Conservation (phyloP, 192 early-diverging fungal species). For the Chytriomyces confervae region DNA sequence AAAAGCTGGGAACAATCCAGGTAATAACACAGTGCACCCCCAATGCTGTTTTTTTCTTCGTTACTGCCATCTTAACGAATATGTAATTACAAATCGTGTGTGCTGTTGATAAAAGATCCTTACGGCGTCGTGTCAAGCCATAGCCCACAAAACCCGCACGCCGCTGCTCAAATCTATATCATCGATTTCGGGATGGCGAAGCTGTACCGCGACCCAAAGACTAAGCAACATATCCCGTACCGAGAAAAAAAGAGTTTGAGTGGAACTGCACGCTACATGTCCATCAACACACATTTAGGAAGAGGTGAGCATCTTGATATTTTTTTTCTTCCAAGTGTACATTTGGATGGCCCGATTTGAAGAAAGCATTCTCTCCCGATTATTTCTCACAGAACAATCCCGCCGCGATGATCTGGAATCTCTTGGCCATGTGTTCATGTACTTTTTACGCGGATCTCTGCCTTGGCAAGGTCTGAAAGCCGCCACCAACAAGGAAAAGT, state of each 20-base stretch:
- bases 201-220: slow-evolving; percentile 95
- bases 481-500: slow-evolving; percentile 98
- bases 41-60: background rate
- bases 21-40: background rate
- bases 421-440: slow-evolving; percentile 98
- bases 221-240: slow-evolving; percentile 97
- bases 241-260: slow-evolving; percentile 93
- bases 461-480: slow-evolving; percentile 99
- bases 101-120: slow-evolving; percentile 39
- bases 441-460: slow-evolving; percentile 91
- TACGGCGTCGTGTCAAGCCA: slow-evolving; percentile 56
- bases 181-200: slow-evolving; percentile 99
- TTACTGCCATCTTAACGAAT: background rate
- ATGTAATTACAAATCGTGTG: background rate
- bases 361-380: slow-evolving; percentile 56
- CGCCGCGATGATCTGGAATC: slow-evolving; percentile 97
- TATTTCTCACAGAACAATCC: slow-evolving; percentile 94
- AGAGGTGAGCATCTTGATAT: slow-evolving; percentile 73
- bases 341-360: slow-evolving; percentile 97
- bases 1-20: slow-evolving; percentile 56
- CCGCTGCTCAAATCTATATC: slow-evolving; percentile 76
- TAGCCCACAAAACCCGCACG: slow-evolving; percentile 63
- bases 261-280: slow-evolving; percentile 98
- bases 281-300: slow-evolving; percentile 98
- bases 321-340: slow-evolving; percentile 73